Percentiles rank a stretch among this genome's conserved stretches.
These are phyloP conservation scores for Mycena olivaceomarginata DNA, from an alignment of 768 basidiomycete species.

Conservation along the genomic window DNA sequence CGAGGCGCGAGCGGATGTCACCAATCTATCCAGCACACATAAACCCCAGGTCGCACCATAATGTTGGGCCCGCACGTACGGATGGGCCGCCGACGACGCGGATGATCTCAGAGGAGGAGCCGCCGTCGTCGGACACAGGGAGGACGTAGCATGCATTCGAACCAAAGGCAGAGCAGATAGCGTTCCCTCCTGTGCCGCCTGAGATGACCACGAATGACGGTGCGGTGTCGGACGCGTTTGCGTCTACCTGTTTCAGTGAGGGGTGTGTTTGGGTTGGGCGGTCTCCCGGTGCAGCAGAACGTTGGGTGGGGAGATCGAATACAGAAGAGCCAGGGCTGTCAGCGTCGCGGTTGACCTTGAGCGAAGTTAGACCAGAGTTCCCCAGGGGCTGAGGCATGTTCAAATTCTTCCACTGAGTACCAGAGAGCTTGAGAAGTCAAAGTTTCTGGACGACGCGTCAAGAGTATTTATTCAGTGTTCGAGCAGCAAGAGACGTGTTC, in stretches of 20 bases:
- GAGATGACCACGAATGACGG: conserved; percentile 86
- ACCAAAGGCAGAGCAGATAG: conserved; percentile 90
- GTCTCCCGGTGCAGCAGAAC: conserved; percentile 21
- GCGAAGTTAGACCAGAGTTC: conserved; percentile 33
- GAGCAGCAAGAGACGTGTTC: conserved; percentile 29
- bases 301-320: conserved; percentile 81
- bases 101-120: conserved; percentile 96
- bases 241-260: conserved; percentile 20
- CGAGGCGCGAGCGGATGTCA: conserved; percentile 91
- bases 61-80: conserved; percentile 61
- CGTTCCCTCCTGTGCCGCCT: conserved; percentile 96
- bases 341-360: conserved; percentile 43
- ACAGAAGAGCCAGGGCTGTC: conserved; percentile 84
- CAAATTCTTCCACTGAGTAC: neutral
- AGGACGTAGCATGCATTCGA: conserved; percentile 85
- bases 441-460: neutral
- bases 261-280: conserved; percentile 31
- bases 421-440: neutral
- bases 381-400: conserved; percentile 11
- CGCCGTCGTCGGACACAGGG: conserved; percentile 97
- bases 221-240: conserved; percentile 27
- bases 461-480: conserved; percentile 28
- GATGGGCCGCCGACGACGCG: conserved; percentile 90
- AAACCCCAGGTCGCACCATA: neutral
- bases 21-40: conserved; percentile 57